Evolutionary conservation across 352 stramenopile genomes (phyloP).

Genomic region (Phytophthora ohioensis): DNA sequence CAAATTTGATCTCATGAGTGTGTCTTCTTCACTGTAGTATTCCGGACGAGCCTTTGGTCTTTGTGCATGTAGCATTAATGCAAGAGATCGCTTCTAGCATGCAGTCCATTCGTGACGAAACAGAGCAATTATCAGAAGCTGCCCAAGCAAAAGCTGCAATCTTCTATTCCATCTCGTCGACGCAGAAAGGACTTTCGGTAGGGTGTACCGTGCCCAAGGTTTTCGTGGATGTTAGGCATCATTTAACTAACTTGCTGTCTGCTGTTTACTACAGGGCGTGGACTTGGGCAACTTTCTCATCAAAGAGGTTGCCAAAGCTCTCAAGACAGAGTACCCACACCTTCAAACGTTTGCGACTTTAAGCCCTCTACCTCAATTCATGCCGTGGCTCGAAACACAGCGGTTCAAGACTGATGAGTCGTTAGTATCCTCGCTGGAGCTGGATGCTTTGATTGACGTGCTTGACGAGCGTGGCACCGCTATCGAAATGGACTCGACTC

Average conservation of each 20-base stretch:
- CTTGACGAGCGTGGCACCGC: conserved; percentile 30
- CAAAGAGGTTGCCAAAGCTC: conserved; percentile 92
- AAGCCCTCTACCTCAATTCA: conserved; percentile 94
- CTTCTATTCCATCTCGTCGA: conserved; percentile 97
- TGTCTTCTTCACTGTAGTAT: conserved; percentile 46
- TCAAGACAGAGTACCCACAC: conserved; percentile 73
- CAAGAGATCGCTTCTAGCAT: conserved; percentile 92
- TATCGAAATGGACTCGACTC: conserved; percentile 19
- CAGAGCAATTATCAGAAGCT: conserved; percentile 67
- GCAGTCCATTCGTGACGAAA: conserved; percentile 89
- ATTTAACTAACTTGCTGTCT: background rate
- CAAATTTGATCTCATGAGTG: conserved; percentile 5
- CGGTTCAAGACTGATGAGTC: conserved; percentile 41
- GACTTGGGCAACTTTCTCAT: conserved; percentile 97
- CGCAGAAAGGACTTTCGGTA: conserved; percentile 90
- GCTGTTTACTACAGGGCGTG: conserved; percentile 72
- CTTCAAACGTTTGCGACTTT: conserved; percentile 94
- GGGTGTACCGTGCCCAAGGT: background rate
- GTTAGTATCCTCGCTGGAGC: conserved; percentile 45
- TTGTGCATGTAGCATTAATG: conserved; percentile 95
- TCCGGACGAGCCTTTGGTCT: conserved; percentile 93
- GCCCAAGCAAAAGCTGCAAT: conserved; percentile 83
- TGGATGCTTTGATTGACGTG: conserved; percentile 40
- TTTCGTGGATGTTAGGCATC: background rate
- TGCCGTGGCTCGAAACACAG: conserved; percentile 92